These are phyloP conservation scores for Bacidia rubella DNA, from an alignment of 495 filamentous ascomycete genomes.

Conservation along the genomic window DNA sequence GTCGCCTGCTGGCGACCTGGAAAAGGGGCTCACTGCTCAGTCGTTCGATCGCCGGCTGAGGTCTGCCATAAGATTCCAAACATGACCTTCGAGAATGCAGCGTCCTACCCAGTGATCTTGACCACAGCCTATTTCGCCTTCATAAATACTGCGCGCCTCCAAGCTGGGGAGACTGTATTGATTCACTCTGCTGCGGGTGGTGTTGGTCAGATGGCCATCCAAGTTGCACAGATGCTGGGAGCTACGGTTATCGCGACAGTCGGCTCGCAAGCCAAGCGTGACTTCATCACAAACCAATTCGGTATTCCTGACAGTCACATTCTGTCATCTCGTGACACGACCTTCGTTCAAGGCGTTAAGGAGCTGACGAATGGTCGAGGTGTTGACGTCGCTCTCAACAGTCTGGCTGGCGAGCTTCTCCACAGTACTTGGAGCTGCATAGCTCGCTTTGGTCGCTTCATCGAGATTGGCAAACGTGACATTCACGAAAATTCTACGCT, in stretches of 20 bases:
- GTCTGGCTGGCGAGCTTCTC: conserved; percentile 36
- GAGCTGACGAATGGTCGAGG: conserved; percentile 34
- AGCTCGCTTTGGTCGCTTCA: conserved; percentile 34
- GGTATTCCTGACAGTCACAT: conserved; percentile 30
- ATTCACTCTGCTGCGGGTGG: conserved; percentile 31
- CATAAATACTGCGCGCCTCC: conserved; percentile 20
- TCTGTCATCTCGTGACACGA: conserved; percentile 33
- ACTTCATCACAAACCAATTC: conserved; percentile 24
- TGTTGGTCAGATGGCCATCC: conserved; percentile 16
- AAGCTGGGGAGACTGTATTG: conserved; percentile 26
- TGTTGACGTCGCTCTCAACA: conserved; percentile 43
- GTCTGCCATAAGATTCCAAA: conserved; percentile 15
- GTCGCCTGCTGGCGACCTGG: conserved; percentile 18
- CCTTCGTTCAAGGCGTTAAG: conserved; percentile 31
- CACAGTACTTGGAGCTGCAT: conserved; percentile 40
- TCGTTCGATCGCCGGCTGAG: conserved; percentile 17
- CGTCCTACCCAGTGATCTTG: conserved; percentile 23
- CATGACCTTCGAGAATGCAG: conserved; percentile 17
- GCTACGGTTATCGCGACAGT: conserved; percentile 31
- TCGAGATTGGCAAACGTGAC: conserved; percentile 40
- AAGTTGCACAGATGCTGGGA: conserved; percentile 16
- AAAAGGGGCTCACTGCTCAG: conserved; percentile 18
- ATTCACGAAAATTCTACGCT: conserved; percentile 16
- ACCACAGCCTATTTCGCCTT: conserved; percentile 27
- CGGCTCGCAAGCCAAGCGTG: conserved; percentile 26